Percentiles rank a stretch among this genome's conserved stretches.
Evolutionary conservation across 176 grass and related monocot genomes (phyloP).

Genomic region (Pontederia paniculata): DNA sequence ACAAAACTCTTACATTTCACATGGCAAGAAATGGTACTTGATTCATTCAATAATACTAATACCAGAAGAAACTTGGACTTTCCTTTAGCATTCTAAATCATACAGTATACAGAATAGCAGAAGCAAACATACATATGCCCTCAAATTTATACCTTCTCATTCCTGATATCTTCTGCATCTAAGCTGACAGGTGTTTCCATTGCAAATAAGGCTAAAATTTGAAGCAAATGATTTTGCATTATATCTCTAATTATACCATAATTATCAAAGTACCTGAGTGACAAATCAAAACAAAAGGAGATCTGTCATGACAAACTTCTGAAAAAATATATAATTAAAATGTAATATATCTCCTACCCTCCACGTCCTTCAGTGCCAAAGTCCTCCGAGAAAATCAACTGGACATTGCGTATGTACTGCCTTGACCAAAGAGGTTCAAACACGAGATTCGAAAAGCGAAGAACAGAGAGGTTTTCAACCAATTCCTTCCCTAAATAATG

Average conservation of each 20-base stretch:
- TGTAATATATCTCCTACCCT: constrained; percentile 42
- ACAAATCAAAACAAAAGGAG: constrained; percentile 18
- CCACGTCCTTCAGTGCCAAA: constrained; percentile 88
- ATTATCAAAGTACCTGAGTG: constrained; percentile 77
- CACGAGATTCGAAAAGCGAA: constrained; percentile 92
- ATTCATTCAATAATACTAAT: too few relatives aligned
- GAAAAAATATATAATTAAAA: constrained; percentile 1
- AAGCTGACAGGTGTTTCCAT: constrained; percentile 95
- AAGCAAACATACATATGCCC: neutral
- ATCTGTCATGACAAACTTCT: constrained; percentile 13
- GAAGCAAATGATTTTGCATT: constrained; percentile 98
- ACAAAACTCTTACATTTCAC: too few relatives aligned
- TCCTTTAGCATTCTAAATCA: neutral
- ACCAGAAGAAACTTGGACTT: neutral
- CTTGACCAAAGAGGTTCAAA: constrained; percentile 97
- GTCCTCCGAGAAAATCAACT: constrained; percentile 88
- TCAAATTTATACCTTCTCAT: constrained; percentile 61
- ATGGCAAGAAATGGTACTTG: too few relatives aligned
- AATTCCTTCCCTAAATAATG: constrained; percentile 91
- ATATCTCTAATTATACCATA: constrained; percentile 98
- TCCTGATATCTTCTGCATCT: constrained; percentile 95
- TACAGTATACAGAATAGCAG: neutral
- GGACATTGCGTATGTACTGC: constrained; percentile 86
- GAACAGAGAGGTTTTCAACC: constrained; percentile 81
- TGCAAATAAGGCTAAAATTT: constrained; percentile 87